Base-by-base conservation (phyloP, 768 basidiomycete genomes). In the Termitomyces sp. region DNA sequence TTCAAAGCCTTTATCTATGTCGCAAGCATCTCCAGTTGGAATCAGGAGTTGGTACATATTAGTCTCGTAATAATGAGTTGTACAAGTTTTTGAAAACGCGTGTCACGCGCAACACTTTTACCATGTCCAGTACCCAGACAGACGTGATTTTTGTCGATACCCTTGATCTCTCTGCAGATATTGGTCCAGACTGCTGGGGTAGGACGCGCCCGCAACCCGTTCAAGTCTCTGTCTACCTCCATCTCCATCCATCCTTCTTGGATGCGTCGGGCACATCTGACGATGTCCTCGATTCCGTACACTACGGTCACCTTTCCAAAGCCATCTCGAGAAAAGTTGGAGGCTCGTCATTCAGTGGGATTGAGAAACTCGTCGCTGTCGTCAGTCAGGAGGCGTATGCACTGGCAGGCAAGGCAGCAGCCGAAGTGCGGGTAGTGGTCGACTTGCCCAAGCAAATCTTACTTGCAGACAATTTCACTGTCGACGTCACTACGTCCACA, bases 251-350 rank as follows among this genome's bases (percentile, higher is more conserved):
- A 0, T 62, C 68, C 2, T 77, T 74, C 56, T 73, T 89, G 53
- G 57, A 74, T 11, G 47, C 60, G 0, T 75, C 84, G 0, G 83
- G 77, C 0, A 48, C 60, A 23, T 71, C 76, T 0, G 85, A 87
- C 66, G 65, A 82, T 58, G 79, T 88, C 15, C 54, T 65, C 0
- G 75, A 84, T 54, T 82, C 84, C 0, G 68, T 90, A 6, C 81
- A 89, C 66, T 89, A 91, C 62, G 84, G 85, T 4, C 73, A 79
- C 25, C 75, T 89, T 27, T 70, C 78, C 22, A 86, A 86, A 60
- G 65, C 67, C 0, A 69, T 83, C 50, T 66, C 66, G n/a, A 56
- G 22, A 1, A 67, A 74, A 1, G 61, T 70, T 9, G 47, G 60
- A 35, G 56, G 57, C 5, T 41, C 52, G 3, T 60, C 63, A 0